Base-by-base conservation (phyloP, 306 rosid species). In the Casuarina glauca region DNA sequence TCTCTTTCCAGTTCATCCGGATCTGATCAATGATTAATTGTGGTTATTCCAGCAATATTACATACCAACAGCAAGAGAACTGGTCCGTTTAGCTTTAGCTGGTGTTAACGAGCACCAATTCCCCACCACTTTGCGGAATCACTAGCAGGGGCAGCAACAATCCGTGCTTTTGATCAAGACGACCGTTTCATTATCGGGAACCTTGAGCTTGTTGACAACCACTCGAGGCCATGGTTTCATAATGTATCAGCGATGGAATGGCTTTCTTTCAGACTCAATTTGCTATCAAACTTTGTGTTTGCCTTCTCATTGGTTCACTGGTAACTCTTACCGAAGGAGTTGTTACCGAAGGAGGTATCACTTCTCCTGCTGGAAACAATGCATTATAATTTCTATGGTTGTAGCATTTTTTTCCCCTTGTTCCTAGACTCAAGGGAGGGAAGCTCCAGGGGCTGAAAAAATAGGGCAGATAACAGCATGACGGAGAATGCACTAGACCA, bases 61-160 rank as follows among this genome's bases (percentile, higher is more conserved):
- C 83, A 92, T 89, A 20, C 97, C 96, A 43, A 92, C 98, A 58
- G 97, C 98, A 76, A 84, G 98, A 82, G 97, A 95, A 84, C 88
- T 95, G 80, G 98, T 96, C 44, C 96, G 98, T n/a, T n/a, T n/a
- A n/a, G n/a, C n/a, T 42, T 71, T 95, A 73, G 85, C 96, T 39
- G 96, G 94, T 75, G 91, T 95, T 77, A 89, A 78, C 87, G 88
- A 75, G 83, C 97, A 83, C 98, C 98, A 49, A 92, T 95, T 78
- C 96, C 91, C 60, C 98, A 92, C 58, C 98, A 95, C 81, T 95
- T 95, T 81, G 85, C 95, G 6, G 98, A 95, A 81, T 92, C 98
- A 32, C 82, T 95, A 15, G 88, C 97, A 45, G 97, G 98, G 79
- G 87, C 93, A 73, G 91, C 97, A 49, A 86, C 97, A 2, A 95